A percentile compares a stretch with the other conserved stretches of the same genome.
These are phyloP conservation scores for Amanita pseudoporphyria DNA, from an alignment of 768 basidiomycete species.

Conservation along the genomic window DNA sequence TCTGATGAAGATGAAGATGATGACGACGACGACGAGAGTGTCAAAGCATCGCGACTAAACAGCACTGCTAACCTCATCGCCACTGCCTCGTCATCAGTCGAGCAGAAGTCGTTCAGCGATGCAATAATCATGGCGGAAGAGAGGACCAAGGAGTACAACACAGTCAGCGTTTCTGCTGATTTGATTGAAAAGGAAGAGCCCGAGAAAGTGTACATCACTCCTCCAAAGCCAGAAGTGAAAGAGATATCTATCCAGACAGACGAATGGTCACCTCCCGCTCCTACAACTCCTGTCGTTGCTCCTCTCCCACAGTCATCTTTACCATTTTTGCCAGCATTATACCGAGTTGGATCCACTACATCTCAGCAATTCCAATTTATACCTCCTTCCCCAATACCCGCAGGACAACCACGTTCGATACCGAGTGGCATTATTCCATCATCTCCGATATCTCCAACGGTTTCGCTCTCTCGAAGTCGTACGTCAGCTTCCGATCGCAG, in stretches of 20 bases:
- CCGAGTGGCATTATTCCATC: conserved; percentile 25
- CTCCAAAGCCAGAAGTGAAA: conserved; percentile 53
- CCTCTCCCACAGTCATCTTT: conserved; percentile 17
- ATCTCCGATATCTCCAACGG: conserved; percentile 30
- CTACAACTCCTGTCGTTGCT: conserved; percentile 20
- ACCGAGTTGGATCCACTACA: conserved; percentile 41
- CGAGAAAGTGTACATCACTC: conserved; percentile 23
- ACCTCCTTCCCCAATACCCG: conserved; percentile 24
- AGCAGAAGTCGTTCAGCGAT: conserved; percentile 12
- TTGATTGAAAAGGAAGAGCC: conserved; percentile 22
- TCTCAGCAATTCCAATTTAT: conserved; percentile 61
- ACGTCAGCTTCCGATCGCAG: conserved; percentile 51
- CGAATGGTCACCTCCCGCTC: conserved; percentile 41
- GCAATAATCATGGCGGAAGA: conserved; percentile 19
- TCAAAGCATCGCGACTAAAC: conserved; percentile 30
- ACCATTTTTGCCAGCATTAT: conserved; percentile 31
- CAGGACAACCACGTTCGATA: conserved; percentile 19
- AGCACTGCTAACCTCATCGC: conserved; percentile 27
- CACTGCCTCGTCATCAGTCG: conserved; percentile 1
- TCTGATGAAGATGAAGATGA: too few relatives aligned
- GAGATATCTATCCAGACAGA: conserved; percentile 82
- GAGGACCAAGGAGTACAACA: conserved; percentile 40
- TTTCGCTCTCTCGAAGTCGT: conserved; percentile 41
- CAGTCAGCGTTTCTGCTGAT: conserved; percentile 31
- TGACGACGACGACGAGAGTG: conserved; percentile 60